phyloP scores from a whole-genome alignment of 768 basidiomycete genomes.

The Psilocybe azurescens region DNA sequence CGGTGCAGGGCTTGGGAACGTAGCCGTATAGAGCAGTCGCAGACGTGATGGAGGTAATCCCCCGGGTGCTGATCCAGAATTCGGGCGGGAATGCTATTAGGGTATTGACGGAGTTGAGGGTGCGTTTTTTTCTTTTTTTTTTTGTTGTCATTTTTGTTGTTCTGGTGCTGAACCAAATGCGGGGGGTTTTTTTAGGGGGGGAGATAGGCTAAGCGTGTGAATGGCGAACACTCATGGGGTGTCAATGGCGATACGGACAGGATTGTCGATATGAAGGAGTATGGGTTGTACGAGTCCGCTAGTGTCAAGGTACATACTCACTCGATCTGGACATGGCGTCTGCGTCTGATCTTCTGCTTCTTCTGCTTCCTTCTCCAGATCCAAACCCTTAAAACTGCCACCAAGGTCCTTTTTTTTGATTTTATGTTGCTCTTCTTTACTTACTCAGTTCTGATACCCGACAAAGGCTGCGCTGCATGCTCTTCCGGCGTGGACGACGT shows the following conservation, averaged over 20 bases:
- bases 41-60: constrained; percentile 97
- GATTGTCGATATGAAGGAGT: constrained; percentile 93
- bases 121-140: constrained; percentile 37
- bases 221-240: constrained; percentile 90
- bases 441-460: constrained; percentile 4
- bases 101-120: constrained; percentile 91
- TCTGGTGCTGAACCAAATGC: background rate
- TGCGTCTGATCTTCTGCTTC: background rate
- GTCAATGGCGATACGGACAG: constrained; percentile 97
- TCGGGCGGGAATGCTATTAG: constrained; percentile 94
- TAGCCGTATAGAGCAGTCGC: constrained; percentile 93
- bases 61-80: constrained; percentile 93
- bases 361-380: constrained; percentile 51
- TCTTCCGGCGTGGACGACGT: constrained; percentile 92
- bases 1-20: constrained; percentile 84
- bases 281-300: constrained; percentile 94
- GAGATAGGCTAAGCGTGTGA: constrained; percentile 89
- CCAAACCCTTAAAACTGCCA: constrained; percentile 97
- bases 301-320: constrained; percentile 79
- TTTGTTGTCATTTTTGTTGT: background rate
- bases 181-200: background rate
- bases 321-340: no score
- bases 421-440: constrained; percentile 32
- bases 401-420: constrained; percentile 34
- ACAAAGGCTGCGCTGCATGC: constrained; percentile 86